These are phyloP conservation scores for Erysiphe pulchra DNA, from an alignment of 2,329 filamentous ascomycete species.

Conservation along the genomic window DNA sequence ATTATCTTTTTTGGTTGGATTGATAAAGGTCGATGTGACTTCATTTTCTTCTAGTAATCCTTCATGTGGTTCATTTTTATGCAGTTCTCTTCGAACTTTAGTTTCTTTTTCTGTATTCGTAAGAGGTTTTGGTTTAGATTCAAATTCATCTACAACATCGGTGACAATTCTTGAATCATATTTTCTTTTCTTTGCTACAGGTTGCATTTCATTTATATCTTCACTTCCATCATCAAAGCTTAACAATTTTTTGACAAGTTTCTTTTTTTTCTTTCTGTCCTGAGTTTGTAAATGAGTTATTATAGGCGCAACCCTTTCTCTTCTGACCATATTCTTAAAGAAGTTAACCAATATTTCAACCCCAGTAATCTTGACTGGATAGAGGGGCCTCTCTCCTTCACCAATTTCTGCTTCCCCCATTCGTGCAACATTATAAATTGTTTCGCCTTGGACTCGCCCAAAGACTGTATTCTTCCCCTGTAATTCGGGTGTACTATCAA, in stretches of 20 bases:
- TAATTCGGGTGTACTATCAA: slow-evolving; percentile 64
- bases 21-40: slow-evolving; percentile 10
- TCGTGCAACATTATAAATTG: slow-evolving; percentile 84
- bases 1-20: slow-evolving; percentile 12
- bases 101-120: slow-evolving; percentile 8
- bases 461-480: slow-evolving; percentile 84
- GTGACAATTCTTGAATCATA: slow-evolving; percentile 54
- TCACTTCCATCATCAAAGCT: slow-evolving; percentile 46
- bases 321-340: slow-evolving; percentile 57
- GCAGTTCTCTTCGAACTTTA: not conserved
- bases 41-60: slow-evolving; percentile 7
- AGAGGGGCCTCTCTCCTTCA: slow-evolving; percentile 61
- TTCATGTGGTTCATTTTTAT: too few relatives aligned
- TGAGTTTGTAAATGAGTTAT: slow-evolving; percentile 19
- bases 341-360: slow-evolving; percentile 60
- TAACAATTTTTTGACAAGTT: slow-evolving; percentile 48
- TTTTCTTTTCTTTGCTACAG: slow-evolving; percentile 47
- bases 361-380: slow-evolving; percentile 52
- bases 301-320: slow-evolving; percentile 27
- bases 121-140: slow-evolving; percentile 10
- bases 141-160: slow-evolving; percentile 19
- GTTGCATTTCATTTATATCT: slow-evolving; percentile 20
- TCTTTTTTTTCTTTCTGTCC: slow-evolving; percentile 40
- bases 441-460: slow-evolving; percentile 74
- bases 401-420: slow-evolving; percentile 76